Evolutionary conservation across 2,329 filamentous ascomycete genomes (phyloP), one percentile per base, ranked within the genome.

Genomic region (Phialophora verrucosa): DNA sequence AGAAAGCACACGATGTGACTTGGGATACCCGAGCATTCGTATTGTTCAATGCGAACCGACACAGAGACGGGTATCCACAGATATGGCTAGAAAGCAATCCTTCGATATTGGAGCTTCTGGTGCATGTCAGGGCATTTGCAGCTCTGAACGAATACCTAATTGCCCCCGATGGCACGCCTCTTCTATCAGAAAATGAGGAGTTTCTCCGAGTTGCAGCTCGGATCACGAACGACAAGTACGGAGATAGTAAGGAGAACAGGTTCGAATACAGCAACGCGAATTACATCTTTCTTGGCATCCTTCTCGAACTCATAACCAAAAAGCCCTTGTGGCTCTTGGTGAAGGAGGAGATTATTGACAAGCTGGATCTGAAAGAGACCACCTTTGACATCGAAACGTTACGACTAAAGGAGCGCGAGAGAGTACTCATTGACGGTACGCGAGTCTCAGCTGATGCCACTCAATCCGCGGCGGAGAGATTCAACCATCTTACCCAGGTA

Each of bases 241-340:
- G 44, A 49, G 20, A 23, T 23, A 49, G 44, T 49, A n/a, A 49
- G 20, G 44, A 49, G 44, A 1, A n/a, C 14, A 49, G 20, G 44
- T 49, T 49, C 44, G 44, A 49, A 49, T 49, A 49, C 44, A 49
- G 44, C 44, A 49, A 49, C 44, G 44, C 44, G 14, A 49, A 49
- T 20, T 49, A 49, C 11, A 20, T n/a, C 2, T 49, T 49, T 49
- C 44, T 49, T 11, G 44, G 44, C 11, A 49, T 49, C 14, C 17
- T 49, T 2, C 44, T 49, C 44, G 44, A 49, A 49, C 20, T n/a
- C 12, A n/a, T 49, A 23, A 49, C 44, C 44, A 4, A 3, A 20
- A 20, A 49, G 10, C 1, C 1, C 2, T 49, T 49, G 44, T 49
- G 44, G 44, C 44, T 20, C 14, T 20, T 20, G 14, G 17, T 49